These are phyloP conservation scores for Zasmidium cellare DNA, from an alignment of 2,329 filamentous ascomycete genomes.

Conservation along the genomic window DNA sequence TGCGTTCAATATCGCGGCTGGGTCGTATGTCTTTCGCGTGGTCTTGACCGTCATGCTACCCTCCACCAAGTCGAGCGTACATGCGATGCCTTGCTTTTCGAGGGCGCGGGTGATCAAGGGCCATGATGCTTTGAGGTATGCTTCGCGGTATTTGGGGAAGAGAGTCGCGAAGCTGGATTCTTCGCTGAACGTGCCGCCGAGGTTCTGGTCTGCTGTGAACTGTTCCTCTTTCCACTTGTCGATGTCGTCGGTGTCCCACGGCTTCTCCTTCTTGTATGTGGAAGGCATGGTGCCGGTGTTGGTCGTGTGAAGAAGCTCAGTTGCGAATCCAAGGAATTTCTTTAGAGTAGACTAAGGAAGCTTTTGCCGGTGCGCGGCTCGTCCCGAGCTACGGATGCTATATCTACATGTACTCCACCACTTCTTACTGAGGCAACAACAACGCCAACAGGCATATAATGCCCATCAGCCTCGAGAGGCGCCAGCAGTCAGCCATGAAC, in stretches of 20 bases:
- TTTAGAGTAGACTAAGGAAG: background rate
- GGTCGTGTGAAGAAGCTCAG: background rate
- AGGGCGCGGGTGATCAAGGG: constrained; percentile 83
- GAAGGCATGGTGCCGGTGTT: constrained; percentile 67
- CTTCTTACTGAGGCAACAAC: background rate
- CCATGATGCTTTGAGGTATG: constrained; percentile 91
- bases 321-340: constrained; percentile 1
- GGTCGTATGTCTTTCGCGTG: constrained; percentile 87
- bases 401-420: background rate
- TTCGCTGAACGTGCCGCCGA: constrained; percentile 81
- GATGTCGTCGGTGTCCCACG: constrained; percentile 95
- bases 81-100: constrained; percentile 84
- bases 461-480: too few relatives aligned
- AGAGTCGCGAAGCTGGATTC: constrained; percentile 83
- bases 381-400: background rate
- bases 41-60: constrained; percentile 97
- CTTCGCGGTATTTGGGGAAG: constrained; percentile 95
- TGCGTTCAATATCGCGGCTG: constrained; percentile 88
- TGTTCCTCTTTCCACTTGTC: constrained; percentile 93
- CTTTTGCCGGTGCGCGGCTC: background rate
- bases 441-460: background rate
- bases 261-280: constrained; percentile 85
- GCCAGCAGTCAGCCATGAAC: too few relatives aligned
- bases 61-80: constrained; percentile 90
- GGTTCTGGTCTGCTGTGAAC: constrained; percentile 84